Conservation (phyloP, 2,329 filamentous ascomycete genomes). For the Paraphaeosphaeria sporulosa region DNA sequence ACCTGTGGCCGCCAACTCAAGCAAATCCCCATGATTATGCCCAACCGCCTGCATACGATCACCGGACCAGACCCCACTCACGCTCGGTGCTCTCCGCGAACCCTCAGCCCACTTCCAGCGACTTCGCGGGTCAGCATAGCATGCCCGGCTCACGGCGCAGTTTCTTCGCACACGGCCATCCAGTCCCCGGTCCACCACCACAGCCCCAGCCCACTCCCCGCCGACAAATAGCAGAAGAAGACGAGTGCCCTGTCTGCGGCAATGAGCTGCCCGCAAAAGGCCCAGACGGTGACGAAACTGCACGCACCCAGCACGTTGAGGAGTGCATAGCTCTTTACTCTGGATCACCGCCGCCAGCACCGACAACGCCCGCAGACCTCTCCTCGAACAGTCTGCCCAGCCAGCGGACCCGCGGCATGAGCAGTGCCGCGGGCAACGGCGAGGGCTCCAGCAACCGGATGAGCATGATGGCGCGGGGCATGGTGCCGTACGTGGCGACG, state of each 20-base stretch:
- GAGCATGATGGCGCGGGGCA: slow-evolving; percentile 45
- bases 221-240: slow-evolving; percentile 66
- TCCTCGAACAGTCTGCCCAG: slow-evolving; percentile 37
- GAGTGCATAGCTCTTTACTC: slow-evolving; percentile 50
- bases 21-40: slow-evolving; percentile 16
- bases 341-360: slow-evolving; percentile 27
- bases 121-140: slow-evolving; percentile 19
- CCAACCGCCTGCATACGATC: slow-evolving; percentile 12
- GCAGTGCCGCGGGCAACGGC: slow-evolving; percentile 30
- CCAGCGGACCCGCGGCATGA: slow-evolving; percentile 45
- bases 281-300: slow-evolving; percentile 47
- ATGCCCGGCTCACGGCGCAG: slow-evolving; percentile 26
- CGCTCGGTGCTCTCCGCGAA: slow-evolving; percentile 19
- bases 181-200: slow-evolving; percentile 9
- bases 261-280: slow-evolving; percentile 68
- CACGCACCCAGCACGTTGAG: slow-evolving; percentile 55
- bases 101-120: slow-evolving; percentile 18
- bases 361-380: slow-evolving; percentile 24
- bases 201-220: slow-evolving; percentile 32
- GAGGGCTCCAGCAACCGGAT: slow-evolving; percentile 37
- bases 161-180: slow-evolving; percentile 19
- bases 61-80: slow-evolving; percentile 20
- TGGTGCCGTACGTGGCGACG: slow-evolving; percentile 64
- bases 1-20: slow-evolving; percentile 36
- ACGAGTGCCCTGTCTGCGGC: slow-evolving; percentile 81